Conservation (phyloP, 495 filamentous ascomycete genomes). For the Penicillium dipodomyicola region DNA sequence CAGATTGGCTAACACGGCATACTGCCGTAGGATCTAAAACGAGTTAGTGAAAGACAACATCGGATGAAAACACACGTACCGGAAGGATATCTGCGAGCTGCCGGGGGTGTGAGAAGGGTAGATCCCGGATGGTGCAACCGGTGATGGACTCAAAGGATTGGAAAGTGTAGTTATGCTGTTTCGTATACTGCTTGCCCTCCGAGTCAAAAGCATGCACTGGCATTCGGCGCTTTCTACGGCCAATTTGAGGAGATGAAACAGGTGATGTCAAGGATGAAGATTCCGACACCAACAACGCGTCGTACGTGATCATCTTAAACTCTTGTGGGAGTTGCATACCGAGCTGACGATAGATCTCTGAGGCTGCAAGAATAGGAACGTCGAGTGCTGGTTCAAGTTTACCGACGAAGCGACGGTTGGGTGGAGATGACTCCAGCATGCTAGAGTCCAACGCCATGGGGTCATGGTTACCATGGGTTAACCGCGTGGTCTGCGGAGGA, state of each 20-base stretch:
- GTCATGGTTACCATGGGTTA: conserved; percentile 37
- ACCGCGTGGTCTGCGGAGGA: conserved; percentile 47
- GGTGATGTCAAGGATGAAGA: conserved; percentile 26
- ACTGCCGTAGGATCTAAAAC: conserved; percentile 63
- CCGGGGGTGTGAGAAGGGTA: conserved; percentile 84
- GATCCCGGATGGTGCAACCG: conserved; percentile 62
- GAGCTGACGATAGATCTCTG: conserved; percentile 65
- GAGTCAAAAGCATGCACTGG: conserved; percentile 36
- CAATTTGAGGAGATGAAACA: conserved; percentile 26
- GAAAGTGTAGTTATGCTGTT: conserved; percentile 65
- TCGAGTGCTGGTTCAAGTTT: conserved; percentile 81
- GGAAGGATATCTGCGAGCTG: conserved; percentile 78
- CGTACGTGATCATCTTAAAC: conserved; percentile 59
- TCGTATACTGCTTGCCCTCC: conserved; percentile 41
- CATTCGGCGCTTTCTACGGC: conserved; percentile 34
- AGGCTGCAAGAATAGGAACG: conserved; percentile 64
- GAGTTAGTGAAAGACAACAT: conserved; percentile 9
- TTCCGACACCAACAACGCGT: conserved; percentile 61
- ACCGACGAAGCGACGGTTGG: conserved; percentile 78
- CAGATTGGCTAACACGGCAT: conserved; percentile 63
- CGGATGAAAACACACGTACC: conserved; percentile 26
- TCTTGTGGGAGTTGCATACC: conserved; percentile 55
- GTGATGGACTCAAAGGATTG: conserved; percentile 67
- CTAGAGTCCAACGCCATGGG: conserved; percentile 47
- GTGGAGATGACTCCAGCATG: conserved; percentile 49